Percentiles rank a stretch among this genome's conserved stretches.
phyloP scores from a whole-genome alignment of 1,284 basidiomycete genomes.

The Heliocybe sulcata region DNA sequence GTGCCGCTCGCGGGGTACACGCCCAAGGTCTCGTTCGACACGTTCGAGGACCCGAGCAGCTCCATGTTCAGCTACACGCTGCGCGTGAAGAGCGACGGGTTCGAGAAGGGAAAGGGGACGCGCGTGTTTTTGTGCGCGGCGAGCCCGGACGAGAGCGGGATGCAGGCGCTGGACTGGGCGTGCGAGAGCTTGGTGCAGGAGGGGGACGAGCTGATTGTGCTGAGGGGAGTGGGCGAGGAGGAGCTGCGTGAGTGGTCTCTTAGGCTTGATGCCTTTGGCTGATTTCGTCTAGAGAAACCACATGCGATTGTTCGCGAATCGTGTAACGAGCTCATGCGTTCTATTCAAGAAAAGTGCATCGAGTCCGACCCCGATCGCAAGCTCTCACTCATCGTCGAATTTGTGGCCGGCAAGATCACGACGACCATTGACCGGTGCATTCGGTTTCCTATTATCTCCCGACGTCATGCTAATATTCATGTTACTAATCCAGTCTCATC shows the following conservation, averaged over 20 bases:
- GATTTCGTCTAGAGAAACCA: conserved; percentile 76
- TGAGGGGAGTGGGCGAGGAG: conserved; percentile 84
- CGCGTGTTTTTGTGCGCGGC: conserved; percentile 90
- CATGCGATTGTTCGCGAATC: conserved; percentile 86
- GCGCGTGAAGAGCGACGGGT: conserved; percentile 81
- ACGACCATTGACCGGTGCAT: conserved; percentile 72
- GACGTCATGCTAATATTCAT: not conserved
- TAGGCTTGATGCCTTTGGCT: too few relatives aligned
- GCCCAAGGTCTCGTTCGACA: conserved; percentile 76
- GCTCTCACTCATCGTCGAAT: conserved; percentile 92
- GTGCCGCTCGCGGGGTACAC: conserved; percentile 50
- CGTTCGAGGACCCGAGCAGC: conserved; percentile 32
- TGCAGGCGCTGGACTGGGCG: conserved; percentile 84
- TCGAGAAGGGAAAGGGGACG: conserved; percentile 72
- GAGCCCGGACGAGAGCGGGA: conserved; percentile 83
- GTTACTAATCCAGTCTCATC: conserved; percentile 44
- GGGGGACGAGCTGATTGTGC: conserved; percentile 91
- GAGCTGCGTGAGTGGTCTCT: conserved; percentile 52
- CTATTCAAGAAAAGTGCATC: conserved; percentile 76
- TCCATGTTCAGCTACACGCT: conserved; percentile 55
- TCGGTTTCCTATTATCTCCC: not conserved
- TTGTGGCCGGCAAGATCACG: conserved; percentile 86
- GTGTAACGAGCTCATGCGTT: conserved; percentile 78
- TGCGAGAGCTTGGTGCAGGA: conserved; percentile 86
- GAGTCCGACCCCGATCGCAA: conserved; percentile 77